phyloP scores from a whole-genome alignment of 78 protist genomes.

The Dictyostelium firmibasis region DNA sequence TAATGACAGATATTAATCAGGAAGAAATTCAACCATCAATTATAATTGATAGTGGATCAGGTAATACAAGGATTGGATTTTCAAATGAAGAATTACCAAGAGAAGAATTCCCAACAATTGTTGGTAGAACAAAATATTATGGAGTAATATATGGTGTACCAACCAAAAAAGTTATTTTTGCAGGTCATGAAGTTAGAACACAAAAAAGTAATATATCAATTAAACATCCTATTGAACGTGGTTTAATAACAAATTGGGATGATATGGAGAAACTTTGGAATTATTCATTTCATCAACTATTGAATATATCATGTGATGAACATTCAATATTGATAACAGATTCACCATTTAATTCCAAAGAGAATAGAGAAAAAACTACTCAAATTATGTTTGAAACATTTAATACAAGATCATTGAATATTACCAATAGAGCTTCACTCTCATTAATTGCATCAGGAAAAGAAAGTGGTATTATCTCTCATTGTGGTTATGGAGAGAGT shows the following conservation, averaged over 20 bases:
- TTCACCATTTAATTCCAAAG: background rate
- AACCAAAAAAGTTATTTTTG: background rate
- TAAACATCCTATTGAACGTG: constrained; percentile 72
- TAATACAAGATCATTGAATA: constrained; percentile 67
- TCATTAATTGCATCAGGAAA: constrained; percentile 91
- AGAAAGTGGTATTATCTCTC: constrained; percentile 89
- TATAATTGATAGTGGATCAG: background rate
- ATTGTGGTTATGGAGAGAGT: constrained; percentile 88
- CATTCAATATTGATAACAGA: background rate
- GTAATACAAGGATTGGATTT: background rate
- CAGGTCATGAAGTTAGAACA: background rate
- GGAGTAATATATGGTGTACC: background rate
- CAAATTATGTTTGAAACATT: no score
- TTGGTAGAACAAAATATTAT: background rate
- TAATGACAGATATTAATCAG: background rate
- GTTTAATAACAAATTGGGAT: background rate
- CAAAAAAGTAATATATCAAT: background rate
- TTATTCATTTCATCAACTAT: background rate
- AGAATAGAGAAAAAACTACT: background rate
- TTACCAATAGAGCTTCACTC: constrained; percentile 67
- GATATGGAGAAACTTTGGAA: background rate
- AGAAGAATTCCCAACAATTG: background rate
- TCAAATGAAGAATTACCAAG: background rate
- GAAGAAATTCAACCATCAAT: background rate
- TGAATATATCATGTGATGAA: background rate